These are phyloP conservation scores for Penicillium olsonii DNA, from an alignment of 2,329 filamentous ascomycete species.

Conservation along the genomic window DNA sequence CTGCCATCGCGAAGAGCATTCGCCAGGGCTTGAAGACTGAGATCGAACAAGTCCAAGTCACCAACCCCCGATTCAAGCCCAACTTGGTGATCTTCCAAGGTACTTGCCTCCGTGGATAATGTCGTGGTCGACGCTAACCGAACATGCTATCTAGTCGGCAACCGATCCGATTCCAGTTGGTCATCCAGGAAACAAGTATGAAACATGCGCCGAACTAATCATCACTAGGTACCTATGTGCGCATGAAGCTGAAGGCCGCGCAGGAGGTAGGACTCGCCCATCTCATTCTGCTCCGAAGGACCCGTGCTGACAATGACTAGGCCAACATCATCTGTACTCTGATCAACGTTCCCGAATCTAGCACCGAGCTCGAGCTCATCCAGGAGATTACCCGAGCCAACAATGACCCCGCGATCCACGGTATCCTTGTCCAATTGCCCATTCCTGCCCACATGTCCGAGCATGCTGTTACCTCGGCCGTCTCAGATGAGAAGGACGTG, in stretches of 20 bases:
- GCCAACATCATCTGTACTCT: constrained; percentile 88
- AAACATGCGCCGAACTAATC: neutral
- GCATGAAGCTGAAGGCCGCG: constrained; percentile 98
- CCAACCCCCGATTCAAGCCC: constrained; percentile 85
- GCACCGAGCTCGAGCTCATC: constrained; percentile 82
- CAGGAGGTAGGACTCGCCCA: constrained; percentile 65
- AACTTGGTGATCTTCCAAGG: constrained; percentile 94
- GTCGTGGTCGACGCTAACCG: constrained; percentile 4
- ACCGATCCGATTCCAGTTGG: constrained; percentile 88
- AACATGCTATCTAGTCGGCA: constrained; percentile 66
- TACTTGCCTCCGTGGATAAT: constrained; percentile 41
- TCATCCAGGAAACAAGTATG: constrained; percentile 23
- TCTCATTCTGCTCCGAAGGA: neutral
- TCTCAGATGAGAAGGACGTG: constrained; percentile 93
- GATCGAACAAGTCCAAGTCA: constrained; percentile 77
- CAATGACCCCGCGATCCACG: constrained; percentile 81
- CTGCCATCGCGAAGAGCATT: constrained; percentile 88
- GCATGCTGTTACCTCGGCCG: constrained; percentile 84
- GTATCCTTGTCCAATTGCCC: constrained; percentile 91
- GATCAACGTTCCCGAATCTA: constrained; percentile 77
- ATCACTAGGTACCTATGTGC: constrained; percentile 84
- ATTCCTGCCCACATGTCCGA: constrained; percentile 88
- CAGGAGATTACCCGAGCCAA: constrained; percentile 80
- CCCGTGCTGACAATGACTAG: constrained; percentile 46
- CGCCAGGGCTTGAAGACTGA: constrained; percentile 77